phyloP scores from a whole-genome alignment of 257 asterid genomes.

The Solanum neorickii region DNA sequence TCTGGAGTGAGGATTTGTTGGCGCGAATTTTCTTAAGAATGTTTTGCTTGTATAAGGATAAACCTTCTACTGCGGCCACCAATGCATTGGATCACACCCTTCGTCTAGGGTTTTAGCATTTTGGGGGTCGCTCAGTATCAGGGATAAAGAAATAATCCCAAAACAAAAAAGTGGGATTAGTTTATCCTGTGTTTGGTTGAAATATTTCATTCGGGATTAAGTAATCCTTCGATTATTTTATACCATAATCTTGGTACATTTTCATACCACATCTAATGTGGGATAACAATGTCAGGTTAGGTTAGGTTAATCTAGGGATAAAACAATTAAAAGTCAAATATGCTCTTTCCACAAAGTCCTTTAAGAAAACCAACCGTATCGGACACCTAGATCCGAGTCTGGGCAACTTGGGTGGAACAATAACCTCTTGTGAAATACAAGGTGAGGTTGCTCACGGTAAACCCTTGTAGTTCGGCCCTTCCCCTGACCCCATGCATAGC shows the following conservation, averaged over 20 bases:
- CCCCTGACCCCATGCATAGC: neutral
- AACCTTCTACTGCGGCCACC: neutral
- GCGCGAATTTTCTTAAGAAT: neutral
- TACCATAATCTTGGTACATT: neutral
- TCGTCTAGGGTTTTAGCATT: neutral
- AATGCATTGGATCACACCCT: neutral
- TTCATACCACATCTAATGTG: neutral
- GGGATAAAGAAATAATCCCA: neutral
- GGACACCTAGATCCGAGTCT: neutral
- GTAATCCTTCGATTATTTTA: neutral
- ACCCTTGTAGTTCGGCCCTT: neutral
- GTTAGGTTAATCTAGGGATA: neutral
- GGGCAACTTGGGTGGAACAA: neutral
- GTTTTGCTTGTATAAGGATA: neutral
- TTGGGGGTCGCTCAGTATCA: neutral
- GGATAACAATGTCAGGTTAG: neutral
- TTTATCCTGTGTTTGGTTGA: neutral
- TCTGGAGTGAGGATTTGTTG: neutral
- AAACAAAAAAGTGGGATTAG: neutral
- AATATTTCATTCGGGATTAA: neutral
- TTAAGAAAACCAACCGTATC: neutral
- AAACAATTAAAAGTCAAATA: neutral
- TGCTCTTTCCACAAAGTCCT: neutral
- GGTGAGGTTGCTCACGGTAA: neutral
- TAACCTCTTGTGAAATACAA: neutral